Conservation (phyloP, 768 basidiomycete species). For the Mycena polygramma region DNA sequence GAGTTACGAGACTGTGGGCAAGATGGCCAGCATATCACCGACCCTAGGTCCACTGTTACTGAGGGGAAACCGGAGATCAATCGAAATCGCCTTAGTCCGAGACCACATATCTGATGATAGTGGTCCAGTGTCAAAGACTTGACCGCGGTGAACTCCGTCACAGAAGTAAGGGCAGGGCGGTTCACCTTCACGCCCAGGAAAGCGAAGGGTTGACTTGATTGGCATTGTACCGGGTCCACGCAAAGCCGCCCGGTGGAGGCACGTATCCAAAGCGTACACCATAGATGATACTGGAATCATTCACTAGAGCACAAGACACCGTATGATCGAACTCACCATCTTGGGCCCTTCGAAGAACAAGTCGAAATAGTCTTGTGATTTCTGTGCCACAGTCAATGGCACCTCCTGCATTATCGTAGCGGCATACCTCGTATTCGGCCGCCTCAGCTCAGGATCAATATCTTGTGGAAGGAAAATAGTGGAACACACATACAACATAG, state of each 20-base stretch:
- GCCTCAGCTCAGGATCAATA: no score
- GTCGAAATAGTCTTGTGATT: background rate
- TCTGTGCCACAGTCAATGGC: background rate
- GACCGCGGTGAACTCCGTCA: background rate
- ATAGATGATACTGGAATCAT: background rate
- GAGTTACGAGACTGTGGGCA: background rate
- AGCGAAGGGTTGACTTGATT: no score
- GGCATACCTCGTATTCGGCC: no score
- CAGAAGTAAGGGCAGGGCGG: background rate
- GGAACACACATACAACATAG: background rate
- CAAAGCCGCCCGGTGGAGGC: conserved; percentile 11
- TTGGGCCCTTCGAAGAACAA: background rate
- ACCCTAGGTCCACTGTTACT: background rate
- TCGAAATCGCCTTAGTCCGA: background rate
- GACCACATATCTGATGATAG: background rate
- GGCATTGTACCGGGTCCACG: no score
- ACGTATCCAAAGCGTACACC: conserved; percentile 2
- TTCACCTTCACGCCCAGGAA: no score
- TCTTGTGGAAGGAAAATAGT: background rate
- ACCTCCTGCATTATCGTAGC: no score
- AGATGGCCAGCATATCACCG: background rate
- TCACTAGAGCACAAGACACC: background rate
- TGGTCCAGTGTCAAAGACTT: background rate
- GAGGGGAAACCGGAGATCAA: background rate
- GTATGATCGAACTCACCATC: background rate